These are phyloP conservation scores for Mycosphaerella sp. DNA, from an alignment of 2,329 filamentous ascomycete genomes.

Conservation along the genomic window DNA sequence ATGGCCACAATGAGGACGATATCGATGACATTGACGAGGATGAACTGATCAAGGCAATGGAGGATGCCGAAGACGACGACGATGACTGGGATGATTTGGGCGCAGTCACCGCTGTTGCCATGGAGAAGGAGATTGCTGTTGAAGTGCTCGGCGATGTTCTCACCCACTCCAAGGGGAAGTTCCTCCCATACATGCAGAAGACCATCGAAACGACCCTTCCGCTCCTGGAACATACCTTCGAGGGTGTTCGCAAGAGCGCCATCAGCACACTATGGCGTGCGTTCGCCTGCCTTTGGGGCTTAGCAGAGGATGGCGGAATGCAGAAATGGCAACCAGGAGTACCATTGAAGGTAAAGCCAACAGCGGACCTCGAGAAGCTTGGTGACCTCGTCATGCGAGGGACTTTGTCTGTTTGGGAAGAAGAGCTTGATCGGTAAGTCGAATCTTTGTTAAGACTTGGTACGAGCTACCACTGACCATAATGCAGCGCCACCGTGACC, in stretches of 20 bases:
- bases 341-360: slow-evolving; percentile 73
- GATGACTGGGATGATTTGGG: slow-evolving; percentile 79
- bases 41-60: slow-evolving; percentile 45
- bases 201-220: slow-evolving; percentile 75
- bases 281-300: slow-evolving; percentile 82
- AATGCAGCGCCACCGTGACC: slow-evolving; percentile 70
- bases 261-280: slow-evolving; percentile 89
- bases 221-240: slow-evolving; percentile 81
- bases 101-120: slow-evolving; percentile 78
- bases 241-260: slow-evolving; percentile 87
- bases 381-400: slow-evolving; percentile 78
- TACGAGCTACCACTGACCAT: slow-evolving; percentile 62
- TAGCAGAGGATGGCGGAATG: slow-evolving; percentile 73
- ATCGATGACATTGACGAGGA: slow-evolving; percentile 52
- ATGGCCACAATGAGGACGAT: slow-evolving; percentile 43
- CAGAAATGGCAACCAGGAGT: slow-evolving; percentile 84
- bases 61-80: slow-evolving; percentile 50
- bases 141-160: slow-evolving; percentile 93
- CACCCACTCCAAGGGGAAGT: slow-evolving; percentile 73
- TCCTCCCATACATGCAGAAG: slow-evolving; percentile 80
- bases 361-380: slow-evolving; percentile 72
- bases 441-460: slow-evolving; percentile 51
- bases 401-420: slow-evolving; percentile 78
- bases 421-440: slow-evolving; percentile 90
- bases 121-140: slow-evolving; percentile 95